A percentile compares a stretch with the other conserved stretches of the same genome.
Evolutionary conservation across 2,329 filamentous ascomycete species (phyloP).

Genomic region (Beauveria pseudobassiana): DNA sequence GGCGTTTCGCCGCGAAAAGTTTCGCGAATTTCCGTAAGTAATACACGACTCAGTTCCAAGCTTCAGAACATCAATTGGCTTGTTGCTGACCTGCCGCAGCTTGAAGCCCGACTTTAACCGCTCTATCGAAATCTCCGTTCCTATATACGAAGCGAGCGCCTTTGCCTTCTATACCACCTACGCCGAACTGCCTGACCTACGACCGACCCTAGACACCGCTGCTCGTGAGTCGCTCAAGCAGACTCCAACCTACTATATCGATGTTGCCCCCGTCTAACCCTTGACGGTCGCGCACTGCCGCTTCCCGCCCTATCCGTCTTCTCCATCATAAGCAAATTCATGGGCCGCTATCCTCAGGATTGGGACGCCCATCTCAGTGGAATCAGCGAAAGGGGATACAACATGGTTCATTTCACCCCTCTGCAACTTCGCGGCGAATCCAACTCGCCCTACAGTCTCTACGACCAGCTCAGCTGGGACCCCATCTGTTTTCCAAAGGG

Average conservation of each 20-base stretch:
- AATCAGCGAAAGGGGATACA: conserved; percentile 88
- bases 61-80: background rate
- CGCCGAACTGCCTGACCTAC: conserved; percentile 68
- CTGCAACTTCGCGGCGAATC: conserved; percentile 81
- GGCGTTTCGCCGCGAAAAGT: conserved; percentile 69
- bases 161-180: conserved; percentile 95
- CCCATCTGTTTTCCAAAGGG: conserved; percentile 73
- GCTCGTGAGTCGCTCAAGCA: conserved; percentile 44
- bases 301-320: conserved; percentile 85
- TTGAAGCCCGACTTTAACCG: conserved; percentile 89
- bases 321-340: conserved; percentile 94
- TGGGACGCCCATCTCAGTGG: conserved; percentile 87
- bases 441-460: conserved; percentile 96
- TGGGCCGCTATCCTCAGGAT: conserved; percentile 83
- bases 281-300: conserved; percentile 68
- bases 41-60: background rate
- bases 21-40: conserved; percentile 81
- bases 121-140: conserved; percentile 81
- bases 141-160: conserved; percentile 73
- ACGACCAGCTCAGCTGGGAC: conserved; percentile 86
- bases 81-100: conserved; percentile 35
- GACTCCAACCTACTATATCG: conserved; percentile 82
- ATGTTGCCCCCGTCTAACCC: conserved; percentile 72
- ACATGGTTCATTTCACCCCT: conserved; percentile 98
- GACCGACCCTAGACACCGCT: conserved; percentile 20